Evolutionary conservation across 768 basidiomycete species (phyloP), one percentile per base, ranked within the genome.

Genomic region (Tulasnella sp.): DNA sequence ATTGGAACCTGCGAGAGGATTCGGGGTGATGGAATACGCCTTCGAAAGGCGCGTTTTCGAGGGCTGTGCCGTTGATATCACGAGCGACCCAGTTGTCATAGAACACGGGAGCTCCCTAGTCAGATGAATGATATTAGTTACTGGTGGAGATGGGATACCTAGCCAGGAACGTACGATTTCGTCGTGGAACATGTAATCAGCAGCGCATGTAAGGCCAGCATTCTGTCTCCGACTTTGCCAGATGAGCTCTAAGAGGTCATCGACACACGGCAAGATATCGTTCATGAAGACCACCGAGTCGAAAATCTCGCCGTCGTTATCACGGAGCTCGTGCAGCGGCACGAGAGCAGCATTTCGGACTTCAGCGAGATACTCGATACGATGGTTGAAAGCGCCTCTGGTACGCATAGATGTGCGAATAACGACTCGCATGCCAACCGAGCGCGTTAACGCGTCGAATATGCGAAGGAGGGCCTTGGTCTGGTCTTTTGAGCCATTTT

Each of bases 311-410:
- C 93, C 93, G 83, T 96, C 91, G 35, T 91, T 86, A 83, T 98
- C 96, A 55, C 98, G 88, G 48, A 98, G 88, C 82, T 99, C 98
- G 85, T 97, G 93, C 32, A 99, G 87, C 0, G 98, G 98, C 2
- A 93, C 95, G 83, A 99, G 93, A 18, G 98, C 98, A 37, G 95
- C 92, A 84, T 99, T 99, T 79, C 98, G 93, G n/a, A 99, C 97
- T 83, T 99, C 97, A n/a, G 98, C 98, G 74, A 99, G 91, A 86
- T 99, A 99, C 85, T 99, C 98, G 87, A 99, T 99, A 75, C 98
- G 96, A 84, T 99, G 98, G 85, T 97, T 97, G 88, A 99, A 99
- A 11, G 93, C 92, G 55, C 98, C 98, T 39, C 97, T 88, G 13
- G 93, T 96, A 80, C 98, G 91, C 87, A 91, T 93, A 13, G 92